A percentile compares a stretch with the other conserved stretches of the same genome.
These are phyloP conservation scores for Aspergillus sp. DNA, from an alignment of 2,329 filamentous ascomycete species.

Conservation along the genomic window DNA sequence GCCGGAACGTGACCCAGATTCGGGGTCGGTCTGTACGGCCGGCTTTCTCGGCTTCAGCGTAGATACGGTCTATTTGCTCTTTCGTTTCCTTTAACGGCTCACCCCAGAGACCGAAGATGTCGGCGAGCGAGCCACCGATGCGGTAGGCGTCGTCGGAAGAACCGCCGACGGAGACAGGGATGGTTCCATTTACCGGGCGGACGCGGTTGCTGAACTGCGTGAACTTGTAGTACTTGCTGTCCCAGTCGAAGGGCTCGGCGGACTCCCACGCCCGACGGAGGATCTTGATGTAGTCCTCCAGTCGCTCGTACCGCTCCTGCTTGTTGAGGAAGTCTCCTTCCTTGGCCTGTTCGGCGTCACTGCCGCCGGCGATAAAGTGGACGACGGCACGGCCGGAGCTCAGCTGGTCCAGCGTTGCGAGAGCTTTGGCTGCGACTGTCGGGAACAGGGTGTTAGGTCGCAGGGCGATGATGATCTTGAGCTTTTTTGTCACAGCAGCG, in stretches of 20 bases:
- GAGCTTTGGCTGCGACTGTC: conserved; percentile 65
- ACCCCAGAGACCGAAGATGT: conserved; percentile 69
- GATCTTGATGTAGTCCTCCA: conserved; percentile 67
- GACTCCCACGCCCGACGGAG: conserved; percentile 63
- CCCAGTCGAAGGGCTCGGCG: conserved; percentile 64
- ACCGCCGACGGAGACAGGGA: conserved; percentile 64
- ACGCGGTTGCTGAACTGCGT: conserved; percentile 62
- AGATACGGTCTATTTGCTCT: conserved; percentile 65
- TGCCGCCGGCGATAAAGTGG: conserved; percentile 67
- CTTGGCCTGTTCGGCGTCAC: conserved; percentile 62
- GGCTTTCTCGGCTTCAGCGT: conserved; percentile 62
- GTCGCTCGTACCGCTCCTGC: conserved; percentile 60
- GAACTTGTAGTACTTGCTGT: conserved; percentile 64
- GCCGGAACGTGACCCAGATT: conserved; percentile 69
- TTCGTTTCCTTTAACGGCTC: conserved; percentile 67
- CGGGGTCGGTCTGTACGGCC: conserved; percentile 60
- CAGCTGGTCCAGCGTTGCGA: conserved; percentile 65
- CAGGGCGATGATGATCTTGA: conserved; percentile 66
- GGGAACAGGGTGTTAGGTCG: conserved; percentile 66
- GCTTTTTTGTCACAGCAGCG: conserved; percentile 59
- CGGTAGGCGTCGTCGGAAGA: conserved; percentile 65
- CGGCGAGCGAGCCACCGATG: conserved; percentile 61
- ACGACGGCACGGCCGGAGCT: conserved; percentile 62
- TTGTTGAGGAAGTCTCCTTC: conserved; percentile 66
- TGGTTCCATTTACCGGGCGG: conserved; percentile 57